A percentile compares a stretch with the other conserved stretches of the same genome.
These are phyloP conservation scores for Closterium sp. DNA, from an alignment of 139 green algal species.

Conservation along the genomic window DNA sequence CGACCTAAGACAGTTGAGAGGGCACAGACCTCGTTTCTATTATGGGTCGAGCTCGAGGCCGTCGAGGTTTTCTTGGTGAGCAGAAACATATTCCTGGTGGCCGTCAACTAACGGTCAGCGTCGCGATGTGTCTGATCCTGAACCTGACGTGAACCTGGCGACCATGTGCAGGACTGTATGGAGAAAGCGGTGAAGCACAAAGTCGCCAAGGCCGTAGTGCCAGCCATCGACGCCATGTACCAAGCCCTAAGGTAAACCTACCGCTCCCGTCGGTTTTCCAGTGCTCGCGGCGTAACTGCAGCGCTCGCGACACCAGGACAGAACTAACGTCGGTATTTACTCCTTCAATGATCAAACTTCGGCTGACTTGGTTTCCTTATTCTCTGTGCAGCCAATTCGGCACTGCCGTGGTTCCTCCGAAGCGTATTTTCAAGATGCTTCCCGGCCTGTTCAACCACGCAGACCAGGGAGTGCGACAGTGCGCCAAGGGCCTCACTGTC, in stretches of 20 bases:
- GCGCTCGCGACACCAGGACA: neutral
- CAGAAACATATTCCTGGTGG: neutral
- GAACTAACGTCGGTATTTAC: neutral
- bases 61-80: constrained; percentile 66
- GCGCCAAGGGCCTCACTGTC: constrained; percentile 80
- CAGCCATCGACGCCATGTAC: constrained; percentile 64
- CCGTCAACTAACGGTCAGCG: neutral
- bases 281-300: too few relatives aligned
- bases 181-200: constrained; percentile 77
- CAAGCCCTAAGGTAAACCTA: constrained; percentile 34
- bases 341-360: neutral
- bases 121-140: neutral
- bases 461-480: constrained; percentile 77
- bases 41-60: constrained; percentile 80
- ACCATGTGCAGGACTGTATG: constrained; percentile 55
- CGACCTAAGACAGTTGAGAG: constrained; percentile 75
- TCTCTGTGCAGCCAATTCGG: constrained; percentile 33
- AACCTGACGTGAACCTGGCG: constrained; percentile 28
- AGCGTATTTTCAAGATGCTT: constrained; percentile 82
- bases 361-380: neutral
- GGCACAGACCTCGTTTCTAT: constrained; percentile 66
- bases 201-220: constrained; percentile 83
- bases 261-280: neutral
- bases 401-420: constrained; percentile 60
- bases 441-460: constrained; percentile 80